Conservation (phyloP, 352 stramenopile species). For the Pythium insidiosum region DNA sequence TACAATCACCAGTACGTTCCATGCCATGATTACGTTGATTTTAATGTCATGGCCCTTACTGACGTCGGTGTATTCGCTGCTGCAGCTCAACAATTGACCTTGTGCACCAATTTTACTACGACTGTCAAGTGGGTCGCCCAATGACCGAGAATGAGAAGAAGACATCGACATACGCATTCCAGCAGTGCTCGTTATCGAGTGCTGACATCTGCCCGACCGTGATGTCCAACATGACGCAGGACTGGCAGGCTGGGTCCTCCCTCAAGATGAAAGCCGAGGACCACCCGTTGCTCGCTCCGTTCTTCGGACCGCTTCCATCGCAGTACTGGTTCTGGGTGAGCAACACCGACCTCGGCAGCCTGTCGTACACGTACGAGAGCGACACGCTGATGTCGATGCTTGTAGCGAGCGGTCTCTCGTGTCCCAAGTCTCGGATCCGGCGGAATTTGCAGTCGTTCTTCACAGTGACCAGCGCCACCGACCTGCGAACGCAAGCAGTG, state of each 20-base stretch:
- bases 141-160: constrained; percentile 54
- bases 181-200: constrained; percentile 20
- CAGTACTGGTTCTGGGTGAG: constrained; percentile 62
- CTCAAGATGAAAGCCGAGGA: constrained; percentile 16
- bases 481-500: too few species aligned
- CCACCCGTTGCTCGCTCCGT: constrained; percentile 30
- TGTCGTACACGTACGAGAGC: constrained; percentile 56
- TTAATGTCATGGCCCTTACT: not conserved
- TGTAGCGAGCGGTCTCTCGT: constrained; percentile 18
- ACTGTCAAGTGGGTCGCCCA: constrained; percentile 47
- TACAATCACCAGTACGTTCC: constrained; percentile 67
- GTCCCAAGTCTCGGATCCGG: constrained; percentile 25
- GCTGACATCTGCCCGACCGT: constrained; percentile 24
- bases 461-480: constrained; percentile 22
- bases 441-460: too few species aligned
- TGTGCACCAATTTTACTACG: constrained; percentile 54
- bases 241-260: constrained; percentile 22
- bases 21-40: not conserved
- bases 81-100: constrained; percentile 44
- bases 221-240: constrained; percentile 39
- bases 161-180: constrained; percentile 37
- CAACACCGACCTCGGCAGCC: constrained; percentile 30
- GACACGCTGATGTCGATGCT: constrained; percentile 35
- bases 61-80: not conserved
- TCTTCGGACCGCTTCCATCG: constrained; percentile 42